phyloP scores from a whole-genome alignment of 1,284 basidiomycete genomes.

The Microbotryum saponariae region DNA sequence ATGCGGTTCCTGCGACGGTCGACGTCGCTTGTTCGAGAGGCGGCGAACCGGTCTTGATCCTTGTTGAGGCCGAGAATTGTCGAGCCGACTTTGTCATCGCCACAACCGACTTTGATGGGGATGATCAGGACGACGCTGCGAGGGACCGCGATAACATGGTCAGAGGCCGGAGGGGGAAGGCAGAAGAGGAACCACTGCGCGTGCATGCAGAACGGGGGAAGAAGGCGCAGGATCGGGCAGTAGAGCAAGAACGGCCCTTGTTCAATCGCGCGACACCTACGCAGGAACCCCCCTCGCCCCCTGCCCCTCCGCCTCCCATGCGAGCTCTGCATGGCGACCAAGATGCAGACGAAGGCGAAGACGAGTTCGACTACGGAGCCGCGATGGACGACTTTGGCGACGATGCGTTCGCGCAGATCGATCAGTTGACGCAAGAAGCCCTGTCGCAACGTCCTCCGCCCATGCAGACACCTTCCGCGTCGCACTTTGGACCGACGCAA shows the following conservation, averaged over 20 bases:
- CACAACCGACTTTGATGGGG: conserved; percentile 28
- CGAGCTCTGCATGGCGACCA: neutral
- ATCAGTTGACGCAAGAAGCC: conserved; percentile 19
- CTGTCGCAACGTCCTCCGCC: no score
- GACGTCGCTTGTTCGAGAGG: conserved; percentile 21
- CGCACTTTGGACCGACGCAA: no score
- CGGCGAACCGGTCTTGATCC: conserved; percentile 21
- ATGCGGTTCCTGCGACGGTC: conserved; percentile 8
- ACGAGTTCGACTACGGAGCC: conserved; percentile 9
- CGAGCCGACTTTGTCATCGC: conserved; percentile 26
- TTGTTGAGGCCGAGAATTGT: conserved; percentile 7
- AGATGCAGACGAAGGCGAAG: conserved; percentile 4
- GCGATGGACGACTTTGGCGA: conserved; percentile 6
- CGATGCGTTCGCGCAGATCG: conserved; percentile 11
- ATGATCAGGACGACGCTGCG: neutral
- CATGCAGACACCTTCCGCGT: no score
- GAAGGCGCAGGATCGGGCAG: neutral
- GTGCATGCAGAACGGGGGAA: neutral
- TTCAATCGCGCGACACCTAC: conserved; percentile 23
- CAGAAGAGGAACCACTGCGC: neutral
- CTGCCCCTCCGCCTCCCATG: neutral
- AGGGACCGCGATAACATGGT: neutral
- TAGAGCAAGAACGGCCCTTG: conserved; percentile 1
- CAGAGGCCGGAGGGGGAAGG: conserved; percentile 2
- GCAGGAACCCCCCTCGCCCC: neutral